Evolutionary conservation across 352 stramenopile species (phyloP).

Genomic region (Globisporangium mamillatum): DNA sequence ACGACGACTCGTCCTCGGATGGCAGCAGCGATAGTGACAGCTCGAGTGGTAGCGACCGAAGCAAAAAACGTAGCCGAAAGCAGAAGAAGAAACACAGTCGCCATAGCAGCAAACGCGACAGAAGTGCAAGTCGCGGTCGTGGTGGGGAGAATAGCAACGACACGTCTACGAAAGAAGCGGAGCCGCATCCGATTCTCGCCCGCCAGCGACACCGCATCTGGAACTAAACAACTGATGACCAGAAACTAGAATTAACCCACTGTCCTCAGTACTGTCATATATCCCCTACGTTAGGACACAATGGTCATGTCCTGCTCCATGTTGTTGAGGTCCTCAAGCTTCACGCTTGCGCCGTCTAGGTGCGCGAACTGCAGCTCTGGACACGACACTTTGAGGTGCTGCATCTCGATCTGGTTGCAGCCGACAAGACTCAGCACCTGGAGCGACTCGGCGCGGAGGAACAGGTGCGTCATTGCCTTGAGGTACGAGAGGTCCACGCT

Average conservation of each 20-base stretch:
- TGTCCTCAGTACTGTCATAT: not conserved
- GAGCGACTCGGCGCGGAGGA: constrained; percentile 43
- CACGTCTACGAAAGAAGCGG: not conserved
- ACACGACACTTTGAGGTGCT: constrained; percentile 37
- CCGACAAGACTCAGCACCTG: constrained; percentile 42
- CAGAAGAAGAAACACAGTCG: constrained; percentile 1
- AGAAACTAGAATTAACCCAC: not conserved
- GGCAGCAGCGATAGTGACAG: constrained; percentile 6
- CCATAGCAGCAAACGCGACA: not conserved
- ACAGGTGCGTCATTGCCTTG: constrained; percentile 52
- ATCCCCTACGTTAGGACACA: not conserved
- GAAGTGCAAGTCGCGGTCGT: constrained; percentile 3
- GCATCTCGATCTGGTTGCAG: constrained; percentile 34
- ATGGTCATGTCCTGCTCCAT: constrained; percentile 8
- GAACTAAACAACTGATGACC: constrained; percentile 22
- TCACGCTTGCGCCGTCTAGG: constrained; percentile 46
- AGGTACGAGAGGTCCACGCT: constrained; percentile 62
- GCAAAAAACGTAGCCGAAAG: not conserved
- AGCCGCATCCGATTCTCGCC: constrained; percentile 23
- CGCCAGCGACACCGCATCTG: constrained; percentile 38
- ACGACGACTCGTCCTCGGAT: not conserved
- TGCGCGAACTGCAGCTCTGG: constrained; percentile 34
- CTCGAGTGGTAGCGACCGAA: not conserved
- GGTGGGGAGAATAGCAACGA: not conserved
- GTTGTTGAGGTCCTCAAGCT: constrained; percentile 34